phyloP scores from a whole-genome alignment of 2,329 filamentous ascomycete genomes.

The Plenodomus lindquistii region DNA sequence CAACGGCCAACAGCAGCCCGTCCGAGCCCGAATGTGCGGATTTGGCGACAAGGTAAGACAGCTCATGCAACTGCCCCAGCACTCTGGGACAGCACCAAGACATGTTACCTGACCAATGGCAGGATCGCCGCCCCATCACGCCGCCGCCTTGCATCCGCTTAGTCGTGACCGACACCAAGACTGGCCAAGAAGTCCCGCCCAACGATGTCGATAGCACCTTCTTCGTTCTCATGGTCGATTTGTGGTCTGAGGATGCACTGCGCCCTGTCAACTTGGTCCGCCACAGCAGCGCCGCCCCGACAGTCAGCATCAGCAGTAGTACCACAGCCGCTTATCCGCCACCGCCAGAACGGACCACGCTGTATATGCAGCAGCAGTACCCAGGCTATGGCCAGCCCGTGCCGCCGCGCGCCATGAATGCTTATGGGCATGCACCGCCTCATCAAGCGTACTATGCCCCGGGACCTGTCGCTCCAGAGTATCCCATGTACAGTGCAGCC shows the following conservation, averaged over 20 bases:
- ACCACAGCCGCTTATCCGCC: constrained; percentile 76
- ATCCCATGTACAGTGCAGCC: constrained; percentile 3
- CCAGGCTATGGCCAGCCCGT: constrained; percentile 36
- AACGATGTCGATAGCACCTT: constrained; percentile 71
- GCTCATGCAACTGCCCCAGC: constrained; percentile 16
- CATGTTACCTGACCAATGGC: constrained; percentile 26
- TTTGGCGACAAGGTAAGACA: constrained; percentile 88
- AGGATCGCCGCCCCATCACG: constrained; percentile 95
- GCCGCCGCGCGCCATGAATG: constrained; percentile 11
- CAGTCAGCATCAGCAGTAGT: constrained; percentile 74
- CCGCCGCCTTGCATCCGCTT: constrained; percentile 90
- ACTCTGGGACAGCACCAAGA: constrained; percentile 28
- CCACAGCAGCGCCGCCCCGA: constrained; percentile 66
- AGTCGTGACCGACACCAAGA: constrained; percentile 73
- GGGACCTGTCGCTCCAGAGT: not conserved
- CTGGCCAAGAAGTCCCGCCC: constrained; percentile 80
- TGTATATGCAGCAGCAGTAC: constrained; percentile 35
- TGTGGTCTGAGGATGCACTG: constrained; percentile 65
- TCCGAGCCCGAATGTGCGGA: constrained; percentile 95
- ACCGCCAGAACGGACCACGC: constrained; percentile 43
- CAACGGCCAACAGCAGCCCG: constrained; percentile 85
- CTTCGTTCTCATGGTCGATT: constrained; percentile 70
- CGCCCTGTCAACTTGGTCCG: constrained; percentile 71
- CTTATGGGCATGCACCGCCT: constrained; percentile 7
- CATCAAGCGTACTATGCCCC: constrained; percentile 6